A percentile compares a stretch with the other conserved stretches of the same genome.
Evolutionary conservation across 2,329 filamentous ascomycete genomes (phyloP).

Genomic region (Fusarium musae): DNA sequence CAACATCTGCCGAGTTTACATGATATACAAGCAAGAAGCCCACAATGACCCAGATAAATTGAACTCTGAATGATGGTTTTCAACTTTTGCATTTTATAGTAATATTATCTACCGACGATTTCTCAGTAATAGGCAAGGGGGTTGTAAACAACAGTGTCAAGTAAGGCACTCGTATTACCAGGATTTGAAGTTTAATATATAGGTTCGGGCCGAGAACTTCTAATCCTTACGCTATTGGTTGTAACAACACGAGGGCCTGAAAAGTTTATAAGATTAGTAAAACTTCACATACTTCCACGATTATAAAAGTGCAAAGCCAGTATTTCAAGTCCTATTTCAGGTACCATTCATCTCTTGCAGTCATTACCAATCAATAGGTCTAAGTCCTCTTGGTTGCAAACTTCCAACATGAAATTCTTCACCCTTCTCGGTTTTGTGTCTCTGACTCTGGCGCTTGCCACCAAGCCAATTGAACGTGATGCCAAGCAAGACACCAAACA

Average conservation of each 20-base stretch:
- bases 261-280: neutral
- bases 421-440: neutral
- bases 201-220: neutral
- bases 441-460: neutral
- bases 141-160: neutral
- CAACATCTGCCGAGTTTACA: neutral
- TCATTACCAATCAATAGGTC: neutral
- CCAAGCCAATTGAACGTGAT: neutral
- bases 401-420: neutral
- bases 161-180: neutral
- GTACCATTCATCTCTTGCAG: neutral
- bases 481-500: neutral
- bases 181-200: neutral
- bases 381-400: neutral
- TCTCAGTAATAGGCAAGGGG: neutral
- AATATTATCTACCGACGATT: neutral
- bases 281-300: neutral
- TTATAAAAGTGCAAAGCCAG: neutral
- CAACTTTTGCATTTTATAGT: neutral
- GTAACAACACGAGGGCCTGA: neutral
- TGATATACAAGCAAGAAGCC: neutral
- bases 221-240: neutral
- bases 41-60: fast-evolving
- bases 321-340: neutral
- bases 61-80: neutral